phyloP scores from a whole-genome alignment of 371 early-diverging fungal genomes.

The Mucor indicus region DNA sequence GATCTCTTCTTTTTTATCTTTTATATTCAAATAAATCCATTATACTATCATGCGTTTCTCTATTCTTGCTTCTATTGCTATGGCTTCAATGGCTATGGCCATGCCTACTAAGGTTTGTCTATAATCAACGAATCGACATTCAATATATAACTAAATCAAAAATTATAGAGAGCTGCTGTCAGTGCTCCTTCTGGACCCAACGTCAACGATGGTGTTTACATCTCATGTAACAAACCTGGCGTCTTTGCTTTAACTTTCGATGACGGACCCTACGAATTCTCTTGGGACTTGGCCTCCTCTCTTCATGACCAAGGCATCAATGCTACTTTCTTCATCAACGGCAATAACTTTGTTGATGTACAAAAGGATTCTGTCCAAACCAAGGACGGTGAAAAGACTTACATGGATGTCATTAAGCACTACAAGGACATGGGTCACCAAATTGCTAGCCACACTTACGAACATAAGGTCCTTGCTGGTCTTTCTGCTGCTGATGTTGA shows the following conservation, averaged over 20 bases:
- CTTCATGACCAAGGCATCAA: constrained; percentile 10
- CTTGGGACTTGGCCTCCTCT: constrained; percentile 15
- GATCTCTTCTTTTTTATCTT: no score
- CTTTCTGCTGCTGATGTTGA: constrained; percentile 11
- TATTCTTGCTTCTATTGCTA: no score
- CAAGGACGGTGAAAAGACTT: constrained; percentile 11
- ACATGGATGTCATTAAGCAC: constrained; percentile 22
- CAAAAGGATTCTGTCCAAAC: no score
- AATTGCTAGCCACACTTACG: constrained; percentile 24
- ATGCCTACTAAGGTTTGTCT: no score
- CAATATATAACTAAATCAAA: neutral
- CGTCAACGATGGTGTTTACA: neutral
- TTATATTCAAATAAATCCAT: no score
- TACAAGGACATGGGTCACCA: constrained; percentile 21
- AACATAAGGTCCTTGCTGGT: constrained; percentile 13
- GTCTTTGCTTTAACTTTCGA: constrained; percentile 30
- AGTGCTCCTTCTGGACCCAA: no score
- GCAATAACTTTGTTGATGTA: constrained; percentile 24
- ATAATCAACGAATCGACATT: no score
- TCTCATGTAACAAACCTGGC: constrained; percentile 15
- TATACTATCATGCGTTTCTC: no score
- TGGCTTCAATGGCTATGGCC: no score
- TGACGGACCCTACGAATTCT: constrained; percentile 24
- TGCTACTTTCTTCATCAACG: constrained; percentile 69
- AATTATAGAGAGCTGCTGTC: neutral